Conservation (phyloP, 352 stramenopile genomes). For the Globisporangium canariense region DNA sequence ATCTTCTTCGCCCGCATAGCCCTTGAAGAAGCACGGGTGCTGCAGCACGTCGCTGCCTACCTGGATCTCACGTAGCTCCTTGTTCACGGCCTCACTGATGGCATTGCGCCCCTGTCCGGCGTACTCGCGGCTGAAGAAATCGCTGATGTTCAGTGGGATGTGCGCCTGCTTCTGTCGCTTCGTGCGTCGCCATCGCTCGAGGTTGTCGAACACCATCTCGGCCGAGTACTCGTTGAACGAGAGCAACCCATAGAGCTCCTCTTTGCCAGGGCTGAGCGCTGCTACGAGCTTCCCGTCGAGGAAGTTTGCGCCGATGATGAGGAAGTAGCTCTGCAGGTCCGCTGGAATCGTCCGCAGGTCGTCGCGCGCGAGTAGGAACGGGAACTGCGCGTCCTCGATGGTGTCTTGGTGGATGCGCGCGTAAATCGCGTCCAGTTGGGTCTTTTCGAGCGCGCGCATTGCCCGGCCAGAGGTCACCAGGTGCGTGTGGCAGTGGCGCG, state of each 20-base stretch:
- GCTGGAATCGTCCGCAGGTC: conserved; percentile 41
- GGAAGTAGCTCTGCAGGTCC: conserved; percentile 47
- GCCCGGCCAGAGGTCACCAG: conserved; percentile 23
- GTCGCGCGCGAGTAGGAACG: conserved; percentile 49
- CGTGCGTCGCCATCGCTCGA: conserved; percentile 61
- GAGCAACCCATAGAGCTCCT: conserved; percentile 56
- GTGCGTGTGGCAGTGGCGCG: conserved; percentile 49
- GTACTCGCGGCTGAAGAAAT: conserved; percentile 64
- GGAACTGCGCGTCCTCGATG: conserved; percentile 53
- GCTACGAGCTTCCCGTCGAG: conserved; percentile 42
- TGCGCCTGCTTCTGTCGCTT: conserved; percentile 56
- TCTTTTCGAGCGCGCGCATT: conserved; percentile 24
- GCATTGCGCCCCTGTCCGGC: conserved; percentile 31
- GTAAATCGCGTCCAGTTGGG: conserved; percentile 25
- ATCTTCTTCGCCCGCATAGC: conserved; percentile 1
- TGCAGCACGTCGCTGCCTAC: conserved; percentile 16
- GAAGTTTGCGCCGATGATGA: conserved; percentile 59
- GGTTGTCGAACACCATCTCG: conserved; percentile 58
- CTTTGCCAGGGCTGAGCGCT: conserved; percentile 46
- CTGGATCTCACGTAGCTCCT: conserved; percentile 21
- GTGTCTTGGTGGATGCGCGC: conserved; percentile 32
- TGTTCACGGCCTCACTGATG: conserved; percentile 24
- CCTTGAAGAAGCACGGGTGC: conserved; percentile 52
- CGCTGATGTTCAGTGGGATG: conserved; percentile 57
- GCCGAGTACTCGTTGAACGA: conserved; percentile 39